Evolutionary conservation across 1,284 basidiomycete species (phyloP), one percentile per base, ranked within the genome.

Genomic region (Tranzscheliella williamsii): DNA sequence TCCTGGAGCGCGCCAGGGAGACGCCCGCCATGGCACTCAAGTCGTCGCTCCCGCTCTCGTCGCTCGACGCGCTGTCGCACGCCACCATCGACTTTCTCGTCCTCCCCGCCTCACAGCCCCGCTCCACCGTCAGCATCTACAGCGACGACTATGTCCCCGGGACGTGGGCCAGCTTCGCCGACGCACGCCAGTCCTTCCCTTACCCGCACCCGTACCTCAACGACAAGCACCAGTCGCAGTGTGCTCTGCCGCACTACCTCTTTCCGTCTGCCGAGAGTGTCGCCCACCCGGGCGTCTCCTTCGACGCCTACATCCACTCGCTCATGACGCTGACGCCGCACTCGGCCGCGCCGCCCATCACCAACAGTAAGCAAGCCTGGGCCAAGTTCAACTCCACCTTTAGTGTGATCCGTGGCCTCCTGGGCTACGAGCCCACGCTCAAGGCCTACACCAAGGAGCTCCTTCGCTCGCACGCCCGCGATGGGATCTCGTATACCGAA

Each of bases 401-500:
- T 26, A 45, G 39, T 33, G 58, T 72, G 17, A 54, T 60, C 13
- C 48, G 41, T 4, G 87, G 63, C 20, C 44, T 62, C 7, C 36
- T 54, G 23, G 65, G 53, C 13, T 67, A 83, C 64, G 78, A 80
- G 13, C 86, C 86, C 0, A 80, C 87, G 16, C 85, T 82, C 66
- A 70, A 78, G 11, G 79, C 83, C 51, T 87, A 86, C 66, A 78
- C 87, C 36, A 81, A 83, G 27, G 81, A 85, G 61, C 86, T 88
- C 66, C 78, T 90, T 40, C 74, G 79, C 24, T 81, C 84, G 24
- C 86, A 84, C 1, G 82, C 87, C 9, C 83, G 83, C 24, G 88
- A 90, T 72, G 87, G 87, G 0, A 84, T 90, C 37, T 85, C 81
- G 2, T 90, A 89, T 72, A 77, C 85, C 15, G 89, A 90, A 77